Evolutionary conservation across 495 filamentous ascomycete genomes (phyloP), one percentile per base, ranked within the genome.

Genomic region (Penicillium silybi): DNA sequence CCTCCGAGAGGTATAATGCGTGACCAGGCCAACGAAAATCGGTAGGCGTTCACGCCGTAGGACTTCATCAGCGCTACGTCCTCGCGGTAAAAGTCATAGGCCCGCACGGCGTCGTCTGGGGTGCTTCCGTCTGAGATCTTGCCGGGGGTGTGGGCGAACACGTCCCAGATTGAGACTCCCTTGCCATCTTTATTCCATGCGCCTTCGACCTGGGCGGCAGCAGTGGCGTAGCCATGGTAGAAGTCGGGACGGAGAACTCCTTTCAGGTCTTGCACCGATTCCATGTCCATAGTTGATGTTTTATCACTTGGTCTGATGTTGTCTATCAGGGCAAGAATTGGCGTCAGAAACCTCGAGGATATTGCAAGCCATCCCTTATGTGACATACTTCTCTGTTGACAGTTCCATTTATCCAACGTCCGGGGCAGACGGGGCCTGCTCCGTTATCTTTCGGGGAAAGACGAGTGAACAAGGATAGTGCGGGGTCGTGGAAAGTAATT

Each of bases 1-100:
- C 68, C 66, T 6, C 69, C 69, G 0, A 69, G 51, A 3, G 85
- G 85, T 54, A 88, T 85, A 57, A 88, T 81, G 19, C 85, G 78
- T 15, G 83, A 77, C 86, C 86, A 89, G 23, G 84, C 80, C 32
- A 89, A 67, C 26, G 86, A 88, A 68, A 89, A 89, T 47, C 84
- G 82, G 68, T 88, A 88, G 45, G 77, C 76, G 43, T 75, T 81
- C 46, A 84, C 82, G 18, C 83, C 82, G 20, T 79, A 74, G 15
- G 73, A 68, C 67, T 87, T 88, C 66, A 89, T 73, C n/a, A 88
- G 78, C 5, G 70, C 82, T 47, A 90, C 86, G 60, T 88, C 86
- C 66, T 88, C 83, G 37, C 69, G 72, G 53, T 82, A 85, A 41
- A 83, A 72, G 63, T 87, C 80, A 70, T 89, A 88, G 41, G 83